Percentiles rank a stretch among this genome's conserved stretches.
These are phyloP conservation scores for Pichia sp. DNA, from an alignment of 1,139 yeast species.

Conservation along the genomic window DNA sequence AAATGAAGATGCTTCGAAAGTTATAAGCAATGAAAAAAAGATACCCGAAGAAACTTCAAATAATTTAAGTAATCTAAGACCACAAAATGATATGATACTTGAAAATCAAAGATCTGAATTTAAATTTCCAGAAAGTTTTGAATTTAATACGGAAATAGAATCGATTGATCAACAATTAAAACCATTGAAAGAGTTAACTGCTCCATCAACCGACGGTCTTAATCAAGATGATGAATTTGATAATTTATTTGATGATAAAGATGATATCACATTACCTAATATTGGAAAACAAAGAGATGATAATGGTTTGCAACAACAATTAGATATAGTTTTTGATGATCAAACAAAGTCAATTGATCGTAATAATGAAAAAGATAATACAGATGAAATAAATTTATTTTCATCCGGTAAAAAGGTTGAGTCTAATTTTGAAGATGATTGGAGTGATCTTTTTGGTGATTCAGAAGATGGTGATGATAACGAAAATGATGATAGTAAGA, in stretches of 20 bases:
- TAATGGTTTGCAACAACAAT: slow-evolving; percentile 2
- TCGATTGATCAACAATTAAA: slow-evolving; percentile 12
- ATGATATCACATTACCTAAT: neutral
- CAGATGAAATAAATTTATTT: neutral
- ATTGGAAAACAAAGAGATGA: neutral
- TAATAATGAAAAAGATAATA: neutral
- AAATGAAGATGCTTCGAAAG: neutral
- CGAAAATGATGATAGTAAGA: slow-evolving; percentile 3
- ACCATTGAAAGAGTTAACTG: slow-evolving; percentile 2
- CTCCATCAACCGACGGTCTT: slow-evolving; percentile 6
- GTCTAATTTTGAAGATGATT: slow-evolving; percentile 11
- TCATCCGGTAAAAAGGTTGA: slow-evolving; percentile 6
- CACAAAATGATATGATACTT: neutral
- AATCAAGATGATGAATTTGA: slow-evolving; percentile 8
- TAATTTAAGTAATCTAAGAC: slow-evolving; percentile 14
- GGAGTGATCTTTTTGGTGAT: slow-evolving; percentile 18
- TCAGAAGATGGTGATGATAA: slow-evolving; percentile 6
- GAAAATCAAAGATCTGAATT: slow-evolving; percentile 9
- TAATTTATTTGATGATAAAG: slow-evolving; percentile 11
- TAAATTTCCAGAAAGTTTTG: slow-evolving; percentile 13
- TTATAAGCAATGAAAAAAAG: neutral
- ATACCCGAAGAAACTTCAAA: slow-evolving; percentile 13
- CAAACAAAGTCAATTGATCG: neutral
- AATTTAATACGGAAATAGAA: slow-evolving; percentile 12
- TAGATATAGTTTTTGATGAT: slow-evolving; percentile 8